Evolutionary conservation across 73 alveolate species (phyloP).

Genomic region (Paramecium primaurelia): DNA sequence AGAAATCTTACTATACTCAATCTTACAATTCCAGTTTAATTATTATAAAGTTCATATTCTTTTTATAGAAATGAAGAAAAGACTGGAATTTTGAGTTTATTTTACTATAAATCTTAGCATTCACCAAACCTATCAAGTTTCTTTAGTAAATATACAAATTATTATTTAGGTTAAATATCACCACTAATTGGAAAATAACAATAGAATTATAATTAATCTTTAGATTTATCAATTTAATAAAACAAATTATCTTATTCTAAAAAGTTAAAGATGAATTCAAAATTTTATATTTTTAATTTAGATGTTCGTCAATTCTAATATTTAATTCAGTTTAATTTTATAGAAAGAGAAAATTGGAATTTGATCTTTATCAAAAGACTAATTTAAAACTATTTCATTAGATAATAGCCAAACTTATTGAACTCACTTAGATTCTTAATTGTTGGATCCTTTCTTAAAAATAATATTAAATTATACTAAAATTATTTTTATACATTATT

Average conservation of each 20-base stretch:
- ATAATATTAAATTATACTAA: too few relatives aligned
- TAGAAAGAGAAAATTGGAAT: neutral
- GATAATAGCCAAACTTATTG: neutral
- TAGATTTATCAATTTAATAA: neutral
- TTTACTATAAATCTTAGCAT: neutral
- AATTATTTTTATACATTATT: too few relatives aligned
- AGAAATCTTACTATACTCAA: neutral
- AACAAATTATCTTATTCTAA: neutral
- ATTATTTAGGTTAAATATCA: neutral
- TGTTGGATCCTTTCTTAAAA: too few relatives aligned
- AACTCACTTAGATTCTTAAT: too few relatives aligned
- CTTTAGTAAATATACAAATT: neutral
- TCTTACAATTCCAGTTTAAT: neutral
- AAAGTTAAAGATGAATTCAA: neutral
- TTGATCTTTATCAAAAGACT: neutral
- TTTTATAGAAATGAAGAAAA: neutral
- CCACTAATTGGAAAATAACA: neutral
- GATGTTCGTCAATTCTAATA: neutral
- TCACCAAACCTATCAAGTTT: neutral
- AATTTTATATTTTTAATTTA: neutral
- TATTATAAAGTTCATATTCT: neutral
- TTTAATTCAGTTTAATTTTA: neutral
- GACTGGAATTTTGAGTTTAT: neutral
- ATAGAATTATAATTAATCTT: neutral
- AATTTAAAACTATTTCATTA: neutral